Conservation (phyloP, 371 early-diverging fungal genomes). For the Mortierella sp. region DNA sequence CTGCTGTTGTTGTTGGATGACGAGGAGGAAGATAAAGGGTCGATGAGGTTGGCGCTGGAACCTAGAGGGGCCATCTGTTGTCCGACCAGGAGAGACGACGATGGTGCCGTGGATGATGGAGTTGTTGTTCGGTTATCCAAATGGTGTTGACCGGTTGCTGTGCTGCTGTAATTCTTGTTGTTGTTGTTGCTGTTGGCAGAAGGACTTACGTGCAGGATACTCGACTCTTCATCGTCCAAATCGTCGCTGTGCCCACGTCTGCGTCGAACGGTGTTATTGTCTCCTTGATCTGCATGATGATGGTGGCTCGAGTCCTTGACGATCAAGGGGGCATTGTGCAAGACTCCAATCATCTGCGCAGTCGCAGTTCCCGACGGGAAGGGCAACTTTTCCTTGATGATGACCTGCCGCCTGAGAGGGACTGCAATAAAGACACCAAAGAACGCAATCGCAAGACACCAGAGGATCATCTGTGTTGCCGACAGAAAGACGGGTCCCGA, state of each 20-base stretch:
- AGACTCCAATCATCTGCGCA: slow-evolving; percentile 87
- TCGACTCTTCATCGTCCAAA: neutral
- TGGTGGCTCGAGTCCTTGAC: slow-evolving; percentile 1
- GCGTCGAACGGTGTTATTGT: neutral
- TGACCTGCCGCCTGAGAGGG: slow-evolving; percentile 84
- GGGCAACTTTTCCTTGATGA: slow-evolving; percentile 83
- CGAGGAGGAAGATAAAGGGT: neutral
- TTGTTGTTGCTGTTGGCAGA: neutral
- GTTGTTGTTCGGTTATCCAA: slow-evolving; percentile 7
- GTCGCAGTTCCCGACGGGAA: slow-evolving; percentile 93
- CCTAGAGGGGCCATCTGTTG: slow-evolving; percentile 3
- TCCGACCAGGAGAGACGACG: neutral
- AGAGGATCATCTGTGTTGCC: slow-evolving; percentile 64
- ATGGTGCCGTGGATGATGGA: too few species aligned
- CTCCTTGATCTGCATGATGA: neutral
- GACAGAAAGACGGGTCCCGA: slow-evolving; percentile 32
- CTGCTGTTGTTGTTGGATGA: neutral
- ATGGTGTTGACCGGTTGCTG: neutral
- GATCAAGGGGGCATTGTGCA: slow-evolving; percentile 67
- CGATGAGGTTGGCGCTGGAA: neutral
- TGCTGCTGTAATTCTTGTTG: slow-evolving; percentile 10
- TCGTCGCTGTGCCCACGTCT: neutral
- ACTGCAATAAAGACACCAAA: slow-evolving; percentile 94
- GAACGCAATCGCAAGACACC: slow-evolving; percentile 86
- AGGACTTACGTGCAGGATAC: slow-evolving; percentile 4